These are phyloP conservation scores for Glycine latifolia DNA, from an alignment of 306 rosid species.

Conservation along the genomic window DNA sequence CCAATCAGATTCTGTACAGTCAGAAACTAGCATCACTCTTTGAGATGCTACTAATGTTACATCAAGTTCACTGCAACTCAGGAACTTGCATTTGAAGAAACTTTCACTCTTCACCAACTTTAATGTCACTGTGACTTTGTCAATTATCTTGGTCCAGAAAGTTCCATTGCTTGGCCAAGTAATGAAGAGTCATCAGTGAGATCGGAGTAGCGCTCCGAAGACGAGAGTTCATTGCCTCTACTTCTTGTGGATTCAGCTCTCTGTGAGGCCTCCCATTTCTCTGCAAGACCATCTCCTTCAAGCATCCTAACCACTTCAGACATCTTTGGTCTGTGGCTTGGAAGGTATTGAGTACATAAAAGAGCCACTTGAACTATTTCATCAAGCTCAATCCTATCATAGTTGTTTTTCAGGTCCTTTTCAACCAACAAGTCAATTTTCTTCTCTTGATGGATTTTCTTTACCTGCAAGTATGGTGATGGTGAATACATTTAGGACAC, in stretches of 20 bases:
- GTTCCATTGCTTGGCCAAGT: slow-evolving; percentile 98
- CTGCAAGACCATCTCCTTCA: slow-evolving; percentile 97
- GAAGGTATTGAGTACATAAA: slow-evolving; percentile 84
- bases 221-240: slow-evolving; percentile 80
- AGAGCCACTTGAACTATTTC: slow-evolving; percentile 92
- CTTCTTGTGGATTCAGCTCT: slow-evolving; percentile 80
- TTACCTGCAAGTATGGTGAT: slow-evolving; percentile 66
- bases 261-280: slow-evolving; percentile 97
- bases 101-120: slow-evolving; percentile 8
- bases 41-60: slow-evolving; percentile 51
- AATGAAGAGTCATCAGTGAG: slow-evolving; percentile 96
- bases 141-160: slow-evolving; percentile 91
- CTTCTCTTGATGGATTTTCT: slow-evolving; percentile 87
- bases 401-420: slow-evolving; percentile 72
- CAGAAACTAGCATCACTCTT: slow-evolving; percentile 47
- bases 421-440: slow-evolving; percentile 83
- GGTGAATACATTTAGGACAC: slow-evolving; percentile 4
- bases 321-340: slow-evolving; percentile 90
- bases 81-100: slow-evolving; percentile 39
- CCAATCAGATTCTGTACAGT: slow-evolving; percentile 60
- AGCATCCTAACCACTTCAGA: slow-evolving; percentile 98
- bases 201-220: slow-evolving; percentile 89
- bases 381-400: slow-evolving; percentile 84
- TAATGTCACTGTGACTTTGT: background rate
- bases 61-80: slow-evolving; percentile 49